phyloP scores from a whole-genome alignment of 169 alveolate species.

The Cryptosporidium baileyi region DNA sequence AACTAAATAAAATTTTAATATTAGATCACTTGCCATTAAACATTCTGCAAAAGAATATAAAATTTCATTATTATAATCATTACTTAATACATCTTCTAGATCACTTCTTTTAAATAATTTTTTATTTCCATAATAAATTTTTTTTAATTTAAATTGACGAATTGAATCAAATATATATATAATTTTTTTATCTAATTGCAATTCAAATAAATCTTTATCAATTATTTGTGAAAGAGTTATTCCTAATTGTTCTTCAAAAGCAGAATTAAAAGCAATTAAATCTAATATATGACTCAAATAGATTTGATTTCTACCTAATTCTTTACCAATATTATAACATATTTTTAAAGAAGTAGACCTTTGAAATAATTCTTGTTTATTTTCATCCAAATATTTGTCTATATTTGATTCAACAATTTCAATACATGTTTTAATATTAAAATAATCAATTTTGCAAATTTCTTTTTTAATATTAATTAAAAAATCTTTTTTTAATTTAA shows the following conservation, averaged over 20 bases:
- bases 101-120: background rate
- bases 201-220: background rate
- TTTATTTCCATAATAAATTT: background rate
- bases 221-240: background rate
- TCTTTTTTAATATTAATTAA: background rate
- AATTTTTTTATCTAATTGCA: background rate
- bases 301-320: conserved; percentile 1
- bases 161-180: conserved; percentile 21
- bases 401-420: background rate
- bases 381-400: conserved; percentile 6
- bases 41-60: conserved; percentile 18
- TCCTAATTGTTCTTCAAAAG: conserved; percentile 32
- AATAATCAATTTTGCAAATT: background rate
- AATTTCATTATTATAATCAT: background rate
- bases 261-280: conserved; percentile 8
- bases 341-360: conserved; percentile 4
- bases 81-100: background rate
- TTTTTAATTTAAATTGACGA: background rate
- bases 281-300: conserved; percentile 19
- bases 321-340: conserved; percentile 19
- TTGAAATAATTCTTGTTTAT: background rate
- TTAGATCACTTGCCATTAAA: conserved; percentile 4
- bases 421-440: conserved; percentile 14
- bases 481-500: background rate
- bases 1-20: conserved; percentile 11